Base-by-base conservation (phyloP, 2,329 filamentous ascomycete species). In the Diaporthe sp. region DNA sequence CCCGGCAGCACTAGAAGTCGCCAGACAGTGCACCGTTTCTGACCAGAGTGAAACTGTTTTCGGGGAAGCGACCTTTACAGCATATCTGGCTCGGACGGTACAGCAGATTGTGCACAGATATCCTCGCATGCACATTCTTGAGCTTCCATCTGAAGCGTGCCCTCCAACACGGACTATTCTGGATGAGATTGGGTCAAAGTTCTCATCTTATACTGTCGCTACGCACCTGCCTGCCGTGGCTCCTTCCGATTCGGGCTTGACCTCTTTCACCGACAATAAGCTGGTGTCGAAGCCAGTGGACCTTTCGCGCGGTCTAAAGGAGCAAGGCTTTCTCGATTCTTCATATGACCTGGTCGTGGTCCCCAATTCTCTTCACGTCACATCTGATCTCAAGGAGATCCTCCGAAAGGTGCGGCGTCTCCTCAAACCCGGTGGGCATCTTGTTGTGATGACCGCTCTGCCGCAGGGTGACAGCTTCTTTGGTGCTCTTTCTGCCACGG, bases 131-230 rank as follows among this genome's bases (percentile, higher is more conserved):
- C 81, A 82, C 1, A 80, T 86, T 45, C 73, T 87, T 3, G 78
- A 79, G 28, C 77, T 84, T 1, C 15, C 54, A 22, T 84, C 82
- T 12, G 85, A 85, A 0, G 85, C 83, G 0, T 85, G 84, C 1
- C 82, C 81, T 6, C 79, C 83, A 0, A 87, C 86, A 0, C 77
- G 80, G 13, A 40, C 47, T 0, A 77, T 87, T 19, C 71, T 87
- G 4, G 72, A 78, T 1, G 33, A 71, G 6, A 75, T 86, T 12
- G 80, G 78, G 0, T 10, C 73, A n/a, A 19, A 64, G 4, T 84
- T 85, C 58, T 75, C 78, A 0, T 80, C 81, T 4, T 88, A 87
- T 75, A 85, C 83, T 0, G 88, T 81, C 77, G 87, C 40, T 17
- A 42, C 17, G 40, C 17, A 42, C 15, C 1, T 17, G 40, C 19